These are phyloP conservation scores for Helicocarpus griseus DNA, from an alignment of 2,329 filamentous ascomycete genomes.

Conservation along the genomic window DNA sequence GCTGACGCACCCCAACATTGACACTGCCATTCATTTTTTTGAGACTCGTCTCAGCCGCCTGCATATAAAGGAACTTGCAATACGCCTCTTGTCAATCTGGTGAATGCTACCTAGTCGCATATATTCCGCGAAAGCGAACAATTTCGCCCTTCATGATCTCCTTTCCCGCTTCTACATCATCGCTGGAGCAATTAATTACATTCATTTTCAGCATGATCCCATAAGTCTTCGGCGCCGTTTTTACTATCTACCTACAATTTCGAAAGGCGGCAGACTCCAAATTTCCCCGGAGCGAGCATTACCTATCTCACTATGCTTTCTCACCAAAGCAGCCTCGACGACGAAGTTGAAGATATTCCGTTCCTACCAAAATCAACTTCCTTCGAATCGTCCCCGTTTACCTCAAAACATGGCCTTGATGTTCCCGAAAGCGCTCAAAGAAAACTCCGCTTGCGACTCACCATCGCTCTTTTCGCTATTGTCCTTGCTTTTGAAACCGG, in stretches of 20 bases:
- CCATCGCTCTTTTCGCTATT: constrained; percentile 34
- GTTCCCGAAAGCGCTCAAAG: constrained; percentile 7
- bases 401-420: constrained; percentile 8
- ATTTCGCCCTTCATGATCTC: neutral
- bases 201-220: neutral
- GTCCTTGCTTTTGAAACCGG: constrained; percentile 37
- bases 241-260: neutral
- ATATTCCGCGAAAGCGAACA: neutral
- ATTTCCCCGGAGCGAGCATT: neutral
- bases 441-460: constrained; percentile 27
- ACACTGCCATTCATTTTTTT: neutral
- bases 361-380: constrained; percentile 15
- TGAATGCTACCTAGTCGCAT: neutral
- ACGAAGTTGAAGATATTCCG: constrained; percentile 23
- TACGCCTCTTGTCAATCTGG: neutral
- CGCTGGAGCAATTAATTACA: neutral
- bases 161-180: neutral
- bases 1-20: neutral
- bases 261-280: neutral
- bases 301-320: neutral
- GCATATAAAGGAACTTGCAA: neutral
- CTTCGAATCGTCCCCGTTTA: neutral
- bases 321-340: constrained; percentile 1
- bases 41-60: neutral
- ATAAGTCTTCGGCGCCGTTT: neutral